phyloP scores from a whole-genome alignment of 345 rosid species.

The Murraya paniculata region DNA sequence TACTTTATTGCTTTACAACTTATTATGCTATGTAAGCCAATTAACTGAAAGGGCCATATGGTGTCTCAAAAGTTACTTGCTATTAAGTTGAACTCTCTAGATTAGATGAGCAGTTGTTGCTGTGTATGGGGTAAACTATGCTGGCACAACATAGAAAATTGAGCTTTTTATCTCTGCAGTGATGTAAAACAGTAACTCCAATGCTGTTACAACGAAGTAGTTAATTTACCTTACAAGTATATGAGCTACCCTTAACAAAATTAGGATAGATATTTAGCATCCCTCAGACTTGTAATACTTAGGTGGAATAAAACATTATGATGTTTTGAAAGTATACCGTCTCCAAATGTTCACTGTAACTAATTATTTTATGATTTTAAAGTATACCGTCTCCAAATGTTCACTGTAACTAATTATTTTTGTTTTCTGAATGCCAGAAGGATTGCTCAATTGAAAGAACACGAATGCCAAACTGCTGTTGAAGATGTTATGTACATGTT shows the following conservation, averaged over 20 bases:
- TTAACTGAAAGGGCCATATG: neutral
- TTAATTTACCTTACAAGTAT: conserved; percentile 7
- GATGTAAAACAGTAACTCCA: conserved; percentile 2
- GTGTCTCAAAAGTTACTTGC: neutral
- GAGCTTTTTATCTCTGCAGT: neutral
- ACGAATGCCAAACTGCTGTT: conserved; percentile 61
- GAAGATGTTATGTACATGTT: conserved; percentile 90
- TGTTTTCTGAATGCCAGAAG: conserved; percentile 45
- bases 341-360: neutral
- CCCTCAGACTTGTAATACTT: conserved; percentile 4
- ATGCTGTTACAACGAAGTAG: conserved; percentile 2
- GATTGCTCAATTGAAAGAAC: conserved; percentile 72
- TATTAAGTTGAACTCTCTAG: neutral
- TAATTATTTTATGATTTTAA: neutral
- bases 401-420: neutral
- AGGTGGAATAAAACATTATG: neutral
- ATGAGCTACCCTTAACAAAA: neutral
- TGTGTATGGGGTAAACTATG: neutral
- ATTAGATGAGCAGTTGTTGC: neutral
- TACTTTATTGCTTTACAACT: neutral
- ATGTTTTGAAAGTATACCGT: neutral
- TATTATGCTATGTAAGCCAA: neutral
- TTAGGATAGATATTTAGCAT: neutral
- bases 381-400: conserved; percentile 2
- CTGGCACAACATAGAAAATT: neutral